A percentile compares a stretch with the other conserved stretches of the same genome.
phyloP scores from a whole-genome alignment of 305 asterid species.

The Coffea humblotiana region DNA sequence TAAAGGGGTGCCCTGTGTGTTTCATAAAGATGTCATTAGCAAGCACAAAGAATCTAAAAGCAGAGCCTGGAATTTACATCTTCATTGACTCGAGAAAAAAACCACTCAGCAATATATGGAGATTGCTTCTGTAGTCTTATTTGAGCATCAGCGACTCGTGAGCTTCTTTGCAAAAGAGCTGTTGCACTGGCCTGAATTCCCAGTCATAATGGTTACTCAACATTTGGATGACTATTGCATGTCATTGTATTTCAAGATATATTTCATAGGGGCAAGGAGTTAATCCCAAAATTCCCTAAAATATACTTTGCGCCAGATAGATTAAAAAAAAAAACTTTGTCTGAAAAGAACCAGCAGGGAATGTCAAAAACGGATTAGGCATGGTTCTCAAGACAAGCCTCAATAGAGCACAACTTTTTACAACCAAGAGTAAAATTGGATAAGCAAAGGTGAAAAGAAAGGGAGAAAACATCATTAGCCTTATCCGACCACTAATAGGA shows the following conservation, averaged over 20 bases:
- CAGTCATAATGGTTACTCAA: not conserved
- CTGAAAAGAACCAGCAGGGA: not conserved
- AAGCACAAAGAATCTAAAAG: not conserved
- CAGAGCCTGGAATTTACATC: not conserved
- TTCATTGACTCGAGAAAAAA: not conserved
- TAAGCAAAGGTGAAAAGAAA: not conserved
- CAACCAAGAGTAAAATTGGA: not conserved
- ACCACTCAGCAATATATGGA: not conserved
- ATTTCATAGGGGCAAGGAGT: no score
- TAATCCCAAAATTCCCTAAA: no score
- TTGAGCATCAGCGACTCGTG: not conserved
- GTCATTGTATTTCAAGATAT: no score
- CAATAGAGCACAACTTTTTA: no score
- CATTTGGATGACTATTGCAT: no score
- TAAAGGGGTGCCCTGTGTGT: constrained; percentile 68
- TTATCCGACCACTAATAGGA: not conserved
- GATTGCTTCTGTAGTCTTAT: not conserved
- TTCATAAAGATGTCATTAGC: constrained; percentile 13
- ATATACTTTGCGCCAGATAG: no score
- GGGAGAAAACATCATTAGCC: not conserved
- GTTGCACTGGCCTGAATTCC: not conserved
- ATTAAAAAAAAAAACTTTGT: no score
- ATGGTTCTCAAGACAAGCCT: not conserved
- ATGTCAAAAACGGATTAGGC: not conserved
- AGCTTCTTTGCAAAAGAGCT: not conserved